phyloP scores from a whole-genome alignment of 306 rosid species.

The Acacia confusa region DNA sequence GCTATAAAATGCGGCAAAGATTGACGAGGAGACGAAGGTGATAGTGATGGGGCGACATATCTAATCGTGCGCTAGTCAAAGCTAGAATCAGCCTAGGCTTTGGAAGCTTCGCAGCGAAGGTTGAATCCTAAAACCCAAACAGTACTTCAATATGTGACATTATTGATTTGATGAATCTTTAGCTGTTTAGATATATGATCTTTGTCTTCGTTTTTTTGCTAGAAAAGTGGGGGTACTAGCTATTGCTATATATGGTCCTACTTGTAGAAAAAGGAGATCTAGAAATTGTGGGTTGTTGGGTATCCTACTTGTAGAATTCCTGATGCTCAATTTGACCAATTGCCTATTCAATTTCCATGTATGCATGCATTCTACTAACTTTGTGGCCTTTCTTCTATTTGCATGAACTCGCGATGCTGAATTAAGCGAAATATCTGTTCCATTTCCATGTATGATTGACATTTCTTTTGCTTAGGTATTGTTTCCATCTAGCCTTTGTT shows the following conservation, averaged over 20 bases:
- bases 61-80: slow-evolving; percentile 48
- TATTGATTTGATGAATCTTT: background rate
- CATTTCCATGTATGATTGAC: background rate
- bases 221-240: background rate
- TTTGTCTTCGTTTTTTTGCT: background rate
- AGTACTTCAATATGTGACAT: background rate
- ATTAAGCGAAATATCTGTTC: background rate
- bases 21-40: too few species aligned
- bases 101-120: slow-evolving; percentile 73
- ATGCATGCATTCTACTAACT: background rate
- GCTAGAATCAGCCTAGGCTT: slow-evolving; percentile 78
- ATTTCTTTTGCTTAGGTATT: background rate
- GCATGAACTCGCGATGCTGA: background rate
- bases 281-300: slow-evolving; percentile 30
- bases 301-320: slow-evolving; percentile 17
- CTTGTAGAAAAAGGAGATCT: slow-evolving; percentile 37
- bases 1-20: too few species aligned
- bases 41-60: too few species aligned
- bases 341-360: slow-evolving; percentile 2
- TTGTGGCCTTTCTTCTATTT: background rate
- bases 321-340: background rate
- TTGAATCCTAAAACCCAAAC: slow-evolving; percentile 62
- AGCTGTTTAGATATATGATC: background rate
- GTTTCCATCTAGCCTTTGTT: background rate
- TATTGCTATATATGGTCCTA: slow-evolving; percentile 29